These are phyloP conservation scores for Lepidium sativum DNA, from an alignment of 345 rosid species.

Conservation along the genomic window DNA sequence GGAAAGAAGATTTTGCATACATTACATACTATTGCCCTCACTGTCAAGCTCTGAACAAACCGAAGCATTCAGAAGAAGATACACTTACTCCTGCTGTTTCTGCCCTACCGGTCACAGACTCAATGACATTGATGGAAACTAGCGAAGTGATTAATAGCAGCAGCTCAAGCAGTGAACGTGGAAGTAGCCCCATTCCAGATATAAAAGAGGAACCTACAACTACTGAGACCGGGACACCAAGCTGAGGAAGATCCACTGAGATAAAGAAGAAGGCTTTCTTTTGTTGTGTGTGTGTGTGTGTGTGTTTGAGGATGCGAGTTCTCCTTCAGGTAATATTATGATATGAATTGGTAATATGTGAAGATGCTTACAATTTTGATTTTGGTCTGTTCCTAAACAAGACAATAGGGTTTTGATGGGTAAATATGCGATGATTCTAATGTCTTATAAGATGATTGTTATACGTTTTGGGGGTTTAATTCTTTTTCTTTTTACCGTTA, in stretches of 20 bases:
- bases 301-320: constrained; percentile 1
- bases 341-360: no score
- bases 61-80: constrained; percentile 38
- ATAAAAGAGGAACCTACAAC: constrained; percentile 2
- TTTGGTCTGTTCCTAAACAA: neutral
- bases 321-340: constrained; percentile 5
- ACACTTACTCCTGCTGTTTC: constrained; percentile 26
- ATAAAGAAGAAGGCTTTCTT: neutral
- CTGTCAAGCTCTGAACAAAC: constrained; percentile 68
- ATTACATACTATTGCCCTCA: constrained; percentile 89
- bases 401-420: constrained; percentile 16
- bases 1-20: constrained; percentile 77
- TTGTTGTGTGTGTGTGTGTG: neutral
- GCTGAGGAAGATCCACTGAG: constrained; percentile 10
- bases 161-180: constrained; percentile 18
- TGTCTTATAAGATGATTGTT: neutral
- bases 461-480: neutral
- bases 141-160: constrained; percentile 30
- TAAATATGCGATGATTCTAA: neutral
- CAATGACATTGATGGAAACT: constrained; percentile 21
- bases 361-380: constrained; percentile 13
- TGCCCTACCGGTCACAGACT: constrained; percentile 20
- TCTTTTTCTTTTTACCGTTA: neutral
- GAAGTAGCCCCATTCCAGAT: constrained; percentile 21
- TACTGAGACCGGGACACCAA: constrained; percentile 8